phyloP scores from a whole-genome alignment of 768 basidiomycete species.

The Boletellus sp. region DNA sequence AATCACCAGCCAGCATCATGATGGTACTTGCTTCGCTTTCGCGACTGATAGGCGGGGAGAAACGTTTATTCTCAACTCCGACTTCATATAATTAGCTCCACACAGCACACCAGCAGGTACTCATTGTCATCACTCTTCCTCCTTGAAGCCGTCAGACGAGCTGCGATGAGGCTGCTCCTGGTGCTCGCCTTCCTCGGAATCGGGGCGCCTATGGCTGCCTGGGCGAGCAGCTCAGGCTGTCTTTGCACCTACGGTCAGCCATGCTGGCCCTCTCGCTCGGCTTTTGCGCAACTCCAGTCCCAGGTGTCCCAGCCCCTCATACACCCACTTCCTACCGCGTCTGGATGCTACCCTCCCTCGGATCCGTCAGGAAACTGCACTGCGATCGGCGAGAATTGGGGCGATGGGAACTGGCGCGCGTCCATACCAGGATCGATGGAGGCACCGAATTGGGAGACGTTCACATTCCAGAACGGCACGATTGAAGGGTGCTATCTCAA shows the following conservation, averaged over 20 bases:
- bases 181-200: background rate
- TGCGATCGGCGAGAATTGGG: slow-evolving; percentile 25
- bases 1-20: background rate
- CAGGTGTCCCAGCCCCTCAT: slow-evolving; percentile 14
- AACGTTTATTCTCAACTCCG: too few species aligned
- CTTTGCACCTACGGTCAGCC: slow-evolving; percentile 15
- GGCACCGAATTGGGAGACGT: slow-evolving; percentile 32
- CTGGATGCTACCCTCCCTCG: slow-evolving; percentile 11
- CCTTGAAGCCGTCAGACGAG: background rate
- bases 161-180: background rate
- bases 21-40: background rate
- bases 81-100: too few species aligned
- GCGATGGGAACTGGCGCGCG: slow-evolving; percentile 40
- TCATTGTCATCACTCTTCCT: too few species aligned
- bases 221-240: slow-evolving; percentile 4
- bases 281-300: slow-evolving; percentile 13
- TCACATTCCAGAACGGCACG: slow-evolving; percentile 39
- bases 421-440: slow-evolving; percentile 42
- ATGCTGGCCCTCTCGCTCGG: slow-evolving; percentile 15
- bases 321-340: slow-evolving; percentile 17
- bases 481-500: slow-evolving; percentile 36
- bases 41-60: too few species aligned
- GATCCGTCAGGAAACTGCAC: slow-evolving; percentile 38
- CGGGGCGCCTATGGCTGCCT: background rate
- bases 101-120: too few species aligned